Conservation (phyloP, 1,284 basidiomycete genomes). For the Puccinia coronata region DNA sequence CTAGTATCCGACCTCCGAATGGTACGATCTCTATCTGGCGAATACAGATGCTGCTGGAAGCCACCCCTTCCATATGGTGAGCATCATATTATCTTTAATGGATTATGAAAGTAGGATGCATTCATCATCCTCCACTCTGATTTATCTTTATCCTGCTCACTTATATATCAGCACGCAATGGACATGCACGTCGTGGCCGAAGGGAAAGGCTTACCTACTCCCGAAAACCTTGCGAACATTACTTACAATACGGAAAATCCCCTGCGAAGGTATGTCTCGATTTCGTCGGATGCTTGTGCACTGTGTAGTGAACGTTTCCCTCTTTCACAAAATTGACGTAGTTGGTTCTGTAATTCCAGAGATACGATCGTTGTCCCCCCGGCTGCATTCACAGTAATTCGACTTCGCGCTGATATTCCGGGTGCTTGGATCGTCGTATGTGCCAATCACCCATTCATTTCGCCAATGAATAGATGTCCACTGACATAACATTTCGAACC, state of each 20-base stretch:
- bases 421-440: constrained; percentile 48
- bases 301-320: not conserved
- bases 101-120: not conserved
- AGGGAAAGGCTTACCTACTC: constrained; percentile 36
- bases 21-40: constrained; percentile 48
- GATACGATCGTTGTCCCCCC: constrained; percentile 45
- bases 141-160: not conserved
- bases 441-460: not conserved
- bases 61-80: constrained; percentile 43
- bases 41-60: constrained; percentile 23
- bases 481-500: not conserved
- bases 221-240: constrained; percentile 17
- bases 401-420: constrained; percentile 44
- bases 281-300: not conserved
- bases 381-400: constrained; percentile 30
- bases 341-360: not conserved
- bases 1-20: constrained; percentile 39
- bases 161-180: constrained; percentile 39
- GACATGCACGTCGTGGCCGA: constrained; percentile 46
- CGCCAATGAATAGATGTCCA: too few species aligned
- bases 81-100: not conserved
- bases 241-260: constrained; percentile 46
- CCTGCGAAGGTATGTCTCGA: constrained; percentile 22
- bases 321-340: not conserved
- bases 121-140: not conserved